A percentile compares a stretch with the other conserved stretches of the same genome.
Conservation (phyloP, 257 asterid species). For the Gardenia jasminoides region DNA sequence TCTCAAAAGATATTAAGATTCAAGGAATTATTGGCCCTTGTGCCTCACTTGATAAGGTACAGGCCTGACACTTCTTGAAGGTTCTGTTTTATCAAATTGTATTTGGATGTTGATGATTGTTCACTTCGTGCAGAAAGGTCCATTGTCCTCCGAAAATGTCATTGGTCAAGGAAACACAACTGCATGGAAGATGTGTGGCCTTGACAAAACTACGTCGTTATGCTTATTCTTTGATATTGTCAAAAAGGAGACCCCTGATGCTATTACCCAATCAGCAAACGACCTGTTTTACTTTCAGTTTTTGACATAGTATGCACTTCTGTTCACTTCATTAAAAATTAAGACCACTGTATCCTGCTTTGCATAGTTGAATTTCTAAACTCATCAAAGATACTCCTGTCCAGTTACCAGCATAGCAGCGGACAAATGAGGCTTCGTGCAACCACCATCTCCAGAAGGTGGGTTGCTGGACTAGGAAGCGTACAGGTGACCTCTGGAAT, state of each 20-base stretch:
- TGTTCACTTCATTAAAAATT: background rate
- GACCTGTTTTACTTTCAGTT: slow-evolving; percentile 88
- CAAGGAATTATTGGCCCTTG: slow-evolving; percentile 98
- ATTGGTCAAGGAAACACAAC: slow-evolving; percentile 94
- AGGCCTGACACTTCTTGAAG: slow-evolving; percentile 25
- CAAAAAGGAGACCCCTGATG: slow-evolving; percentile 92
- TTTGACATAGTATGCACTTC: slow-evolving; percentile 73
- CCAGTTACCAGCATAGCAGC: slow-evolving; percentile 88
- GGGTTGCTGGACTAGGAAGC: slow-evolving; percentile 96
- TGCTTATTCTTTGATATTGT: slow-evolving; percentile 78
- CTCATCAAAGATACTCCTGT: slow-evolving; percentile 28
- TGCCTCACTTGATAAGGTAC: slow-evolving; percentile 96
- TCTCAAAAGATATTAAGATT: slow-evolving; percentile 93
- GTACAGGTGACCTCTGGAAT: slow-evolving; percentile 45
- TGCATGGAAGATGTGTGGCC: slow-evolving; percentile 99
- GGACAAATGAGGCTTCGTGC: slow-evolving; percentile 94
- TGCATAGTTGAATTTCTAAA: slow-evolving; percentile 22
- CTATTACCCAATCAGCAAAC: slow-evolving; percentile 78
- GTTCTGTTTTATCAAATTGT: slow-evolving; percentile 9
- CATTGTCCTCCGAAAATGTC: slow-evolving; percentile 76
- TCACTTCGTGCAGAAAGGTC: slow-evolving; percentile 79
- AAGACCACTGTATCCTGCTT: background rate
- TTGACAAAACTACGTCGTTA: slow-evolving; percentile 83
- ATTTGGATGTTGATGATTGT: slow-evolving; percentile 26
- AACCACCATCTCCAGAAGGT: slow-evolving; percentile 89